Percentiles rank a stretch among this genome's conserved stretches.
Conservation (phyloP, 441 rosid genomes). For the Populus trichocarpa region DNA sequence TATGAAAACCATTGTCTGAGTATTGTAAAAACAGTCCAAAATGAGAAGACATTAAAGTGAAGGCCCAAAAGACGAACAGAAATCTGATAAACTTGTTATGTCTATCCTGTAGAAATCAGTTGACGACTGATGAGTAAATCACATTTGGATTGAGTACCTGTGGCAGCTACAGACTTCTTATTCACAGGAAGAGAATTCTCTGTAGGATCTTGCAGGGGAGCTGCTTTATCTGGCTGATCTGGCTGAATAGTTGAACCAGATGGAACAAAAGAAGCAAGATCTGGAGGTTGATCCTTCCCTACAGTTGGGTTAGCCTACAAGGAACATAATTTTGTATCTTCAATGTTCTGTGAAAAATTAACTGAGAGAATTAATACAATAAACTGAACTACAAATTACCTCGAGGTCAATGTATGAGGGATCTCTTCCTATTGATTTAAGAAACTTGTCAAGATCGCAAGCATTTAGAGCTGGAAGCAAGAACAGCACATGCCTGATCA, state of each 20-base stretch:
- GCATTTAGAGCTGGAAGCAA: conserved; percentile 53
- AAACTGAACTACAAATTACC: conserved; percentile 37
- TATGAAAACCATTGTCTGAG: background rate
- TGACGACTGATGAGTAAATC: background rate
- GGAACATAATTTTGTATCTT: conserved; percentile 4
- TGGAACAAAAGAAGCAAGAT: conserved; percentile 74
- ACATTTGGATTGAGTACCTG: conserved; percentile 38
- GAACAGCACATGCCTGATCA: conserved; percentile 5
- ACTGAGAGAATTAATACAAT: conserved; percentile 8
- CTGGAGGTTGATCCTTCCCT: conserved; percentile 94
- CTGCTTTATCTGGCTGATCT: conserved; percentile 38
- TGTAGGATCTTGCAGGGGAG: conserved; percentile 27
- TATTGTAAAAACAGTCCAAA: background rate
- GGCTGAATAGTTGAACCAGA: conserved; percentile 47
- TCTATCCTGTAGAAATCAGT: background rate
- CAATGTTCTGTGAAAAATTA: conserved; percentile 2
- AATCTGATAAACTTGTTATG: background rate
- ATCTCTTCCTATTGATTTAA: conserved; percentile 61
- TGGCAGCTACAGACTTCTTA: conserved; percentile 32
- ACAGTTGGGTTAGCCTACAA: conserved; percentile 68
- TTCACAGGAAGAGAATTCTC: conserved; percentile 27
- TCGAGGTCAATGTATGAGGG: conserved; percentile 67
- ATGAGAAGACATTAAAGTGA: background rate
- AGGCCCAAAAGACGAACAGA: background rate
- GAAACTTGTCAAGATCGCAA: conserved; percentile 66